Evolutionary conservation across 78 protist genomes (phyloP), one percentile per base, ranked within the genome.

Genomic region (Dictyostelium firmibasis): DNA sequence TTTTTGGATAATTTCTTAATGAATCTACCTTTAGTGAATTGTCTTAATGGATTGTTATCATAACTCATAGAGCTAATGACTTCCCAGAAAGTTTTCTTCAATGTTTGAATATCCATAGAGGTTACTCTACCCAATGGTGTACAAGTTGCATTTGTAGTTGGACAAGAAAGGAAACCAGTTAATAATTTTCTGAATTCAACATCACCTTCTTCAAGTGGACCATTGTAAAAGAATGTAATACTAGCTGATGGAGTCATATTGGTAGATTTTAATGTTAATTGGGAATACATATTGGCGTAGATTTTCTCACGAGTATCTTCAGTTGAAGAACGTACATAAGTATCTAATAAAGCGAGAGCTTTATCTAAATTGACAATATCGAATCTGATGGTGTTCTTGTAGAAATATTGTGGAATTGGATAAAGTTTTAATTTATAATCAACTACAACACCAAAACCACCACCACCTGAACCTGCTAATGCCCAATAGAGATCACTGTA

Each of bases 401-500:
- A 81, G 16, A 81, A 18, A 20, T 23, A 53, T 47, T 57, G 85
- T 29, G 72, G 44, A 16, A 81, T 81, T 25, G 50, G 38, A 20
- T 81, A 53, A 10, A 81, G n/a, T 50, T 53, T 23, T 1, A 50
- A 9, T 10, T 25, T 81, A 18, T 41, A 25, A 16, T 81, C 72
- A 13, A 81, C 23, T 4, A 50, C 85, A 50, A 81, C 35, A 31
- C 85, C 85, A 50, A 50, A 81, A n/a, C 85, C 85, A 31, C 43
- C 85, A 18, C 60, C 69, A 29, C 85, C 85, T 16, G 85, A 62
- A 50, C 85, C 85, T 0, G 67, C 60, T 3, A 81, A 9, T 50
- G 85, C 85, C 69, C 70, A 81, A 81, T 41, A 81, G 31, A 81
- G 70, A 31, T 81, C 85, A n/a, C 33, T 16, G 25, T 41, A n/a